These are phyloP conservation scores for Rhizopus delemar DNA, from an alignment of 371 early-diverging fungal species.

Conservation along the genomic window DNA sequence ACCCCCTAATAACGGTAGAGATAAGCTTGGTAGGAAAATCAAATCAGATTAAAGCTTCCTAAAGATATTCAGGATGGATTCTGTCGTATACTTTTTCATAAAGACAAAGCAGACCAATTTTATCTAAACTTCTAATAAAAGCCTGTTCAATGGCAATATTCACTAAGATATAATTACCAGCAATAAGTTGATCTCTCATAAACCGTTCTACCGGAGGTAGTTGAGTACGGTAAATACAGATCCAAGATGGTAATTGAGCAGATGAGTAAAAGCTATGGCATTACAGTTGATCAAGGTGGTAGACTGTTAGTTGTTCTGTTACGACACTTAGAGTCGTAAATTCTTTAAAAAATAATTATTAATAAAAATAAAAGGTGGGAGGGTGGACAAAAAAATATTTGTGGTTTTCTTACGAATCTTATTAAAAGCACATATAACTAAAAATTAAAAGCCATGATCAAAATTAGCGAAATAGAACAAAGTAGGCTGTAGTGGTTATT, in stretches of 20 bases:
- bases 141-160: conserved; percentile 12
- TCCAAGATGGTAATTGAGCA: conserved; percentile 15
- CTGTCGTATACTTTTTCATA: conserved; percentile 26
- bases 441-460: too few species aligned
- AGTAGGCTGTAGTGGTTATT: too few species aligned
- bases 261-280: conserved; percentile 26
- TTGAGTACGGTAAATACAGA: background rate
- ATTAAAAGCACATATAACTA: too few species aligned
- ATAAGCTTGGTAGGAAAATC: conserved; percentile 4
- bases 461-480: too few species aligned
- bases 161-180: conserved; percentile 7
- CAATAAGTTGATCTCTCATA: conserved; percentile 8
- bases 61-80: conserved; percentile 13
- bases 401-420: too few species aligned
- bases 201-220: conserved; percentile 9
- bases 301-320: background rate
- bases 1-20: background rate
- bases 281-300: conserved; percentile 27
- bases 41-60: background rate
- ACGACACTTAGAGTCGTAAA: too few species aligned
- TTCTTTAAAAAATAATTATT: too few species aligned
- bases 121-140: background rate
- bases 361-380: too few species aligned
- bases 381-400: too few species aligned
- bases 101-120: conserved; percentile 15